A percentile compares a stretch with the other conserved stretches of the same genome.
Evolutionary conservation across 306 rosid species (phyloP).

Genomic region (Quercus parvula): DNA sequence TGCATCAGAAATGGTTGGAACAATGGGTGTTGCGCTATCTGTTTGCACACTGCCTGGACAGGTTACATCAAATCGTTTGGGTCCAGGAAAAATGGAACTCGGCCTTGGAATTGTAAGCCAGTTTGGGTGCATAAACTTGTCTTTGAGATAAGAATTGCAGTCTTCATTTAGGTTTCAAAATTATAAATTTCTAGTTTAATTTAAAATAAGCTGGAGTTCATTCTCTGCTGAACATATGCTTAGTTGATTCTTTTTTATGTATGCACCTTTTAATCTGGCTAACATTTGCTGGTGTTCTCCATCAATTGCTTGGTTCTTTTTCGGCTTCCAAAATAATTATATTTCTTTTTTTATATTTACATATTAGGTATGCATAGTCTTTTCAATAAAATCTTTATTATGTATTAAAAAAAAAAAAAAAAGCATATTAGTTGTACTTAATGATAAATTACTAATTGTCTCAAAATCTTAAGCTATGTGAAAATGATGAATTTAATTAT

Average conservation of each 20-base stretch:
- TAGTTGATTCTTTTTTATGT: not conserved
- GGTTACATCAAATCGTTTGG: slow-evolving; percentile 83
- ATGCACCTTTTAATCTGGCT: not conserved
- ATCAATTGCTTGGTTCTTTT: not conserved
- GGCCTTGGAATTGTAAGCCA: slow-evolving; percentile 95
- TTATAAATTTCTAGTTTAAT: not conserved
- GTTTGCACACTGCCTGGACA: slow-evolving; percentile 88
- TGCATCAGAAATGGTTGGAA: slow-evolving; percentile 90
- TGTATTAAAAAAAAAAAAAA: too few relatives aligned
- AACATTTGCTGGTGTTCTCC: not conserved
- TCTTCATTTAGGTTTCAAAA: not conserved
- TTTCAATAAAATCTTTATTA: too few relatives aligned
- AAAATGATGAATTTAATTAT: too few relatives aligned
- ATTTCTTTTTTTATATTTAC: slow-evolving; percentile 11
- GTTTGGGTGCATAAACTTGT: not conserved
- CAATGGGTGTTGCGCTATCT: slow-evolving; percentile 92
- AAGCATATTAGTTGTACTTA: too few relatives aligned
- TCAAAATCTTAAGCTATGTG: too few relatives aligned
- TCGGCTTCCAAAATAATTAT: not conserved
- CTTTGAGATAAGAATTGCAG: not conserved
- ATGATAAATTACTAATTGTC: too few relatives aligned
- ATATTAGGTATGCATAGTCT: not conserved
- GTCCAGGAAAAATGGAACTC: slow-evolving; percentile 87
- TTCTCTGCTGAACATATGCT: not conserved
- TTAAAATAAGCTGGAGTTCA: not conserved